phyloP scores from a whole-genome alignment of 148 eudicot species.

The Diospyros kaki region DNA sequence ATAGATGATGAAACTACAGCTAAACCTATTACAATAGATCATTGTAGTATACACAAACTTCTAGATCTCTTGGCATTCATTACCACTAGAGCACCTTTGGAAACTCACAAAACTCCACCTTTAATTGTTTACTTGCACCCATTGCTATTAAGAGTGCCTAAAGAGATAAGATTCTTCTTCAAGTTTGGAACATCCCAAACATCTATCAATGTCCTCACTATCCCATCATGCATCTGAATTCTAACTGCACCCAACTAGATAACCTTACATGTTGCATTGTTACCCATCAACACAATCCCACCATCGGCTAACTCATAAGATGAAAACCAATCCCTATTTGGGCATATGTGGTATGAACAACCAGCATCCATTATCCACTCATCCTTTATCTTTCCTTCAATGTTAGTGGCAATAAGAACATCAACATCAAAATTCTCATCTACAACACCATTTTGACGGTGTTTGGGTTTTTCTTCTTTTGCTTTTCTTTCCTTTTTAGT shows the following conservation, averaged over 20 bases:
- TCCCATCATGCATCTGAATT: not conserved
- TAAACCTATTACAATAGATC: too few species aligned
- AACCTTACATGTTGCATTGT: constrained; percentile 1
- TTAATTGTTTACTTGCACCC: not conserved
- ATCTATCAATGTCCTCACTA: not conserved
- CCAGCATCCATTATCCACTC: too few species aligned
- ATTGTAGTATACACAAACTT: too few species aligned
- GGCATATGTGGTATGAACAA: constrained; percentile 6
- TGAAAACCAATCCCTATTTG: not conserved
- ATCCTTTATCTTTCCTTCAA: too few species aligned
- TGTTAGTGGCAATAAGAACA: too few species aligned
- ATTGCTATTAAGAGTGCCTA: not conserved
- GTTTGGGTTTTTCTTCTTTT: too few species aligned
- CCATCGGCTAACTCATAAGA: not conserved
- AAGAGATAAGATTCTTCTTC: constrained; percentile 7
- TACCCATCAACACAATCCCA: constrained; percentile 9
- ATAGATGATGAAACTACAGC: not conserved
- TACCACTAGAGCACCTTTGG: not conserved
- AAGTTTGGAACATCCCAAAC: not conserved
- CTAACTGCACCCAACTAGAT: not conserved
- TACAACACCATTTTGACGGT: too few species aligned
- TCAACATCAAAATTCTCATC: too few species aligned
- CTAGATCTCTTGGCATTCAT: not conserved
- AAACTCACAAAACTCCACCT: not conserved
- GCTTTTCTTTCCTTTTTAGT: too few species aligned